phyloP scores from a whole-genome alignment of 1,139 yeast species.

The Saccharomyces pastorianus region DNA sequence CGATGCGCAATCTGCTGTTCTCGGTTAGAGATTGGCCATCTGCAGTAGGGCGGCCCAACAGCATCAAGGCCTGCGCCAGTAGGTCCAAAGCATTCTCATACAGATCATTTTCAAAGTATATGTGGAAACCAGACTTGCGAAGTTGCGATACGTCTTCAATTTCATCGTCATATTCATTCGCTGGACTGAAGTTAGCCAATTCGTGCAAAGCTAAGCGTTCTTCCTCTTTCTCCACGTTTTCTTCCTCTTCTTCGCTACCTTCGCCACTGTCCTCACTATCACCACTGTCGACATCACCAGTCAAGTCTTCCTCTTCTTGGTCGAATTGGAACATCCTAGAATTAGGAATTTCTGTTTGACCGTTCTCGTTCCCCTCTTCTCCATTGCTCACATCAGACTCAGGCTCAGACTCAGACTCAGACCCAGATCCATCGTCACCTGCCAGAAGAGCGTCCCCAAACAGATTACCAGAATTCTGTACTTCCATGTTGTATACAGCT shows the following conservation, averaged over 20 bases:
- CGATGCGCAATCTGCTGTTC: conserved; percentile 44
- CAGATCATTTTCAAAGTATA: conserved; percentile 10
- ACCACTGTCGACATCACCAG: conserved; percentile 30
- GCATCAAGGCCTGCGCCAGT: conserved; percentile 13
- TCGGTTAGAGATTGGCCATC: conserved; percentile 6
- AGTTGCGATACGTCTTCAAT: conserved; percentile 7
- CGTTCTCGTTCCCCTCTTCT: conserved; percentile 21
- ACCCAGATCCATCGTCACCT: conserved; percentile 15
- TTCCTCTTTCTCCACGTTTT: conserved; percentile 23
- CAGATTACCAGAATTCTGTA: not conserved
- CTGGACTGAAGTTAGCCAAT: conserved; percentile 1
- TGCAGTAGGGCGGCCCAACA: conserved; percentile 7
- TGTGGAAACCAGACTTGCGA: conserved; percentile 7
- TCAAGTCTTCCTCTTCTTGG: conserved; percentile 39
- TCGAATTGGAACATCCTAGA: conserved; percentile 49
- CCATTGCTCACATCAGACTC: conserved; percentile 13
- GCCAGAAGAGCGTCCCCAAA: conserved; percentile 42
- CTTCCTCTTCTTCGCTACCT: conserved; percentile 32
- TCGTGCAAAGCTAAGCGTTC: conserved; percentile 12
- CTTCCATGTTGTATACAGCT: not conserved
- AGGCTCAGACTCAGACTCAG: conserved; percentile 10
- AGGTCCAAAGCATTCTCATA: conserved; percentile 14
- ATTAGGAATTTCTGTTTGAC: conserved; percentile 27
- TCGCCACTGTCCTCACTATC: conserved; percentile 27
- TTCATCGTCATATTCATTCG: conserved; percentile 8